These are phyloP conservation scores for Nemophila menziesii DNA, from an alignment of 257 asterid genomes.

Conservation along the genomic window DNA sequence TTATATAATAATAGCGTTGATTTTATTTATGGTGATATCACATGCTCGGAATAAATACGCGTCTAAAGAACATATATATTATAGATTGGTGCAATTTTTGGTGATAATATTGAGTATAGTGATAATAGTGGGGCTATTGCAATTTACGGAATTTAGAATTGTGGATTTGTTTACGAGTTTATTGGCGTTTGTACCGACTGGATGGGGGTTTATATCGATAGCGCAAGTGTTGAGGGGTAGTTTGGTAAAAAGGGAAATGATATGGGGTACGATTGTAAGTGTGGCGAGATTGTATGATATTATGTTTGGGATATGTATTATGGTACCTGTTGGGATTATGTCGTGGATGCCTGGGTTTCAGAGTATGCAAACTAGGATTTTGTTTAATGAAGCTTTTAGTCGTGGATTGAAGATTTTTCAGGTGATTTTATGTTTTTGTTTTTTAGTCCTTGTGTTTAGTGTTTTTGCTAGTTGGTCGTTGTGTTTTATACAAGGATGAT, in stretches of 20 bases:
- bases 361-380: conserved; percentile 94
- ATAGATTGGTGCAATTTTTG: conserved; percentile 95
- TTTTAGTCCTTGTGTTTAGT: no score
- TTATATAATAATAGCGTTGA: conserved; percentile 59
- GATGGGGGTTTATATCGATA: conserved; percentile 76
- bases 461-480: no score
- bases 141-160: conserved; percentile 61
- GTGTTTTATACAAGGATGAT: no score
- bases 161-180: conserved; percentile 71
- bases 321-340: conserved; percentile 74
- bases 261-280: conserved; percentile 71
- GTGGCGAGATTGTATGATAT: conserved; percentile 78
- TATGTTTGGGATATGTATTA: conserved; percentile 79
- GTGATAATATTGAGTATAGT: conserved; percentile 47
- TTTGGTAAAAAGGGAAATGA: conserved; percentile 34
- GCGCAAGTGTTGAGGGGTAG: conserved; percentile 75
- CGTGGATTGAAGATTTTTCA: conserved; percentile 94
- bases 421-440: no score
- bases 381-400: conserved; percentile 91
- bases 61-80: conserved; percentile 87
- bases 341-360: conserved; percentile 98
- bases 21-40: conserved; percentile 40
- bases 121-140: conserved; percentile 45
- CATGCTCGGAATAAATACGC: conserved; percentile 79
- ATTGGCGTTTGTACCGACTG: conserved; percentile 93